phyloP scores from a whole-genome alignment of 805 yeast species.

The Saturnispora hagleri region DNA sequence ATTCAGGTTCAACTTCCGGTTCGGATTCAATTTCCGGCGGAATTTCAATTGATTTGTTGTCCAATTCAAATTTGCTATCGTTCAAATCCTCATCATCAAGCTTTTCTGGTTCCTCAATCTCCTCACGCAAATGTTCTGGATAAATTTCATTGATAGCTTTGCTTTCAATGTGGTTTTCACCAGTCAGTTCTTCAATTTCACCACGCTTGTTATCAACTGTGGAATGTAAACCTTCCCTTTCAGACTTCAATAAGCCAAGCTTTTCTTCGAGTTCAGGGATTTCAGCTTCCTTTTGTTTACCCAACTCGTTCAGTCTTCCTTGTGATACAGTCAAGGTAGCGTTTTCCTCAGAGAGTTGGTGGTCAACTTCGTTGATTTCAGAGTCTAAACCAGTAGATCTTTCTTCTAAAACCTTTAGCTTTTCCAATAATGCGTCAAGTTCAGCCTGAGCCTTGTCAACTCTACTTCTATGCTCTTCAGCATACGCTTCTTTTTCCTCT shows the following conservation, averaged over 20 bases:
- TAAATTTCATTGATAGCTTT: slow-evolving; percentile 38
- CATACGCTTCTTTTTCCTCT: slow-evolving; percentile 36
- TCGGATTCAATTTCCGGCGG: slow-evolving; percentile 24
- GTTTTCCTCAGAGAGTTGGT: slow-evolving; percentile 19
- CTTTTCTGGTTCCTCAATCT: slow-evolving; percentile 17
- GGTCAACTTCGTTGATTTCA: slow-evolving; percentile 18
- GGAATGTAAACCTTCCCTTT: slow-evolving; percentile 33
- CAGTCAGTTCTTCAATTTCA: slow-evolving; percentile 30
- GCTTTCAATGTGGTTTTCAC: slow-evolving; percentile 33
- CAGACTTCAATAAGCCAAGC: slow-evolving; percentile 31
- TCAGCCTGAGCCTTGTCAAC: slow-evolving; percentile 34
- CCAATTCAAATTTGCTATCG: slow-evolving; percentile 21
- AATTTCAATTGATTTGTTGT: slow-evolving; percentile 18
- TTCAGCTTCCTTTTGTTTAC: slow-evolving; percentile 15
- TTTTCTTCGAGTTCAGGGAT: slow-evolving; percentile 23
- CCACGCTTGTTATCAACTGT: slow-evolving; percentile 30
- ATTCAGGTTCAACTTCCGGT: slow-evolving; percentile 18
- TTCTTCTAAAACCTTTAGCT: slow-evolving; percentile 35
- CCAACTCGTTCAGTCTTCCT: slow-evolving; percentile 1
- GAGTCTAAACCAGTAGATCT: slow-evolving; percentile 33
- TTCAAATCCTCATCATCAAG: slow-evolving; percentile 24
- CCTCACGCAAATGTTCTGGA: slow-evolving; percentile 43
- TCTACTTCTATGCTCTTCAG: slow-evolving; percentile 36
- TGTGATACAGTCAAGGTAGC: slow-evolving; percentile 24
- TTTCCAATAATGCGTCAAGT: slow-evolving; percentile 34